Base-by-base conservation (phyloP, 2,329 filamentous ascomycete genomes). In the Exophiala oligosperma region DNA sequence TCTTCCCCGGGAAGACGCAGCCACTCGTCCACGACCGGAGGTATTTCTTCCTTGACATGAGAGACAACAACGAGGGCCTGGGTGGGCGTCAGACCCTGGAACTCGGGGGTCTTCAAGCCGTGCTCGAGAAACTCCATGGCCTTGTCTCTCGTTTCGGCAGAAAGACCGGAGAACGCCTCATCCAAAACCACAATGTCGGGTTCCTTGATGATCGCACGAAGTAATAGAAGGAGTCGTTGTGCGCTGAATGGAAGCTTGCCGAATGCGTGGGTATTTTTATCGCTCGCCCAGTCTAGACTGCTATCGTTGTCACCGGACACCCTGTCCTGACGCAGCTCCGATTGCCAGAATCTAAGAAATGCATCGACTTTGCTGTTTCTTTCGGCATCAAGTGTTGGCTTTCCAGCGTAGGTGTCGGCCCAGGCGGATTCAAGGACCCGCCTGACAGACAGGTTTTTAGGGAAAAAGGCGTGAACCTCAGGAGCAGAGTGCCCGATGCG, bases 31-130 rank as follows among this genome's bases (percentile, higher is more conserved):
- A 97, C 83, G 64, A 87, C 88, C 50, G 88, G 86, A 0, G 94
- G 94, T 8, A 97, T 89, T 73, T 99, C 94, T 67, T 96, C 92
- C 62, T 86, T 87, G 60, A 93, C 81, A 75, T 99, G 94, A 61
- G 91, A 94, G 59, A 97, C 93, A 63, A 92, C 91, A n/a, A 97
- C 82, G 54, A 99, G 76, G 0, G 92, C 92, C 74, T 97, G 93
- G 23, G 84, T 73, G 0, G 85, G 77, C 1, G 81, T 80, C 56
- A 97, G 73, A 0, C 91, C 91, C 1, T 68, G 69, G 3, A 93
- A 74, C n/a, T 12, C 11, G 2, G 46, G n/a, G 8, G 24, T 26
- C 9, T 11, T 28, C 11, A 48, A 82, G 9, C 88, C 88, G 24
- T 81, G 73, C 43, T 84, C 85, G 1, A 99, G 83, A 73, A 96